These are phyloP conservation scores for Aphanomyces stellatus DNA, from an alignment of 352 stramenopile genomes.

Conservation along the genomic window DNA sequence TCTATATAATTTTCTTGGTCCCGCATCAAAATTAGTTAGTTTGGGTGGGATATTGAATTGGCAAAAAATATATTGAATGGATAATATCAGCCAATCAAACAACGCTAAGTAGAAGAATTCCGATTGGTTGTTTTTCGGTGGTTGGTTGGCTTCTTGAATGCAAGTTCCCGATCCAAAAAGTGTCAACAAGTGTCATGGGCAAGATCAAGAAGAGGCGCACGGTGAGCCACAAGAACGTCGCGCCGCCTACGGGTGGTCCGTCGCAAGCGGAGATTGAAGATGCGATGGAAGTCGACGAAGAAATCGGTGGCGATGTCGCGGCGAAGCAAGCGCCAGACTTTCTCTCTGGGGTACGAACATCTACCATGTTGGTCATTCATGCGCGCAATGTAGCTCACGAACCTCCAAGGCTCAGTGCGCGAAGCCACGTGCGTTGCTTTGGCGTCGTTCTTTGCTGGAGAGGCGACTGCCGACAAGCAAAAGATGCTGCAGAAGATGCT, in stretches of 20 bases:
- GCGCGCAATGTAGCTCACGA: conserved; percentile 33
- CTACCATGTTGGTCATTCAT: neutral
- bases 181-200: conserved; percentile 61
- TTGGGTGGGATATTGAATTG: too few relatives aligned
- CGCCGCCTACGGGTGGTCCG: conserved; percentile 46
- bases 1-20: too few relatives aligned
- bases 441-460: conserved; percentile 69
- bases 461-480: conserved; percentile 41
- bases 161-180: too few relatives aligned
- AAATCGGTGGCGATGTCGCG: conserved; percentile 42
- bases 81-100: neutral
- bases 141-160: neutral
- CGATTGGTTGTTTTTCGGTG: conserved; percentile 3
- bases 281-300: conserved; percentile 33
- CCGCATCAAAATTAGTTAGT: too few relatives aligned
- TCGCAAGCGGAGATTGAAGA: conserved; percentile 48
- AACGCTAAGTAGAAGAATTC: neutral
- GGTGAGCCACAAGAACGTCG: conserved; percentile 76
- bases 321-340: conserved; percentile 22
- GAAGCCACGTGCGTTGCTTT: conserved; percentile 80
- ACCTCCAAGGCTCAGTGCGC: conserved; percentile 69
- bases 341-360: conserved; percentile 8
- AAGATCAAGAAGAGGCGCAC: conserved; percentile 83
- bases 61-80: neutral
- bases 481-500: conserved; percentile 73